Conservation (phyloP, 805 yeast species). For the Candida fluviatilis region DNA sequence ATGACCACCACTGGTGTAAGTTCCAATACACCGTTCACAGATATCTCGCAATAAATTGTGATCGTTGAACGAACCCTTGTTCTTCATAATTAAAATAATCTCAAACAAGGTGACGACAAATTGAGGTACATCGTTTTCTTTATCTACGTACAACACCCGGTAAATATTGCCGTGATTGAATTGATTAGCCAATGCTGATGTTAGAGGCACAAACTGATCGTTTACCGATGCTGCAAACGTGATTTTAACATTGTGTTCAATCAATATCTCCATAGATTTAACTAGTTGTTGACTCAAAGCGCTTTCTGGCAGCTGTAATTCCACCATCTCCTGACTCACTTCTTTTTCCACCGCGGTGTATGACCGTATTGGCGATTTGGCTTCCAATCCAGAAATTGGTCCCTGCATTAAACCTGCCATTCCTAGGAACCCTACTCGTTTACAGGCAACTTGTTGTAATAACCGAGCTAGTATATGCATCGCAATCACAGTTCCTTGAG, state of each 20-base stretch:
- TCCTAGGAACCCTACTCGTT: constrained; percentile 30
- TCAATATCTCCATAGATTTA: constrained; percentile 16
- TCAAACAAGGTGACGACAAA: constrained; percentile 26
- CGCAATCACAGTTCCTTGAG: constrained; percentile 31
- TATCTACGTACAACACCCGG: constrained; percentile 22
- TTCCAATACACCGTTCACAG: constrained; percentile 25
- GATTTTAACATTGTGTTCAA: constrained; percentile 27
- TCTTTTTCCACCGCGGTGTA: constrained; percentile 32
- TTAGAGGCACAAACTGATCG: constrained; percentile 36
- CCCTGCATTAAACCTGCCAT: constrained; percentile 35
- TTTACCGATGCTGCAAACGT: constrained; percentile 29
- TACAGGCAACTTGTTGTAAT: constrained; percentile 9
- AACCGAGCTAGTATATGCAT: constrained; percentile 23
- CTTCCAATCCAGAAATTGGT: constrained; percentile 25
- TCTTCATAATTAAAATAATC: constrained; percentile 26
- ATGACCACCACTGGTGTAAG: constrained; percentile 22
- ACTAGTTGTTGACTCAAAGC: constrained; percentile 14
- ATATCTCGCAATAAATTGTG: constrained; percentile 26
- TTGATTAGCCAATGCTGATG: constrained; percentile 25
- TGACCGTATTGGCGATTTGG: constrained; percentile 36
- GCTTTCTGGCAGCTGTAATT: constrained; percentile 22
- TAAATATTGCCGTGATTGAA: constrained; percentile 35
- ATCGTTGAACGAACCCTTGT: constrained; percentile 30
- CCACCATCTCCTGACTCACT: constrained; percentile 32
- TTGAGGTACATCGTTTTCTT: constrained; percentile 15